Evolutionary conservation across 2,329 filamentous ascomycete genomes (phyloP).

Genomic region (Pyricularia grisea): DNA sequence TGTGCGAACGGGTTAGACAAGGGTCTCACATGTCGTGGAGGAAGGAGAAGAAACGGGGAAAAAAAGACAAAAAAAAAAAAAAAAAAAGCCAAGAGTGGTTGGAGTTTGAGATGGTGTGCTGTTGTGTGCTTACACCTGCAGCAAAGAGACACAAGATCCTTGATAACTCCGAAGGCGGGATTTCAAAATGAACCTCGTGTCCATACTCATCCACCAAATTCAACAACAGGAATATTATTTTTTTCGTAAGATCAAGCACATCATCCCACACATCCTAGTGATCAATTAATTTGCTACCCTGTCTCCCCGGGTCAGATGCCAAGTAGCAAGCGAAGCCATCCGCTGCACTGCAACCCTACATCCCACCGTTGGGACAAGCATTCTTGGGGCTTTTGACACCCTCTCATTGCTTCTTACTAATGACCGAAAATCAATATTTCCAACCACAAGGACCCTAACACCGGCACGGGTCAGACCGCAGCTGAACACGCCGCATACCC

Average conservation of each 20-base stretch:
- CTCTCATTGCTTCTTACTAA: neutral
- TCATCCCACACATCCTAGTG: neutral
- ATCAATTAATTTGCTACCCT: neutral
- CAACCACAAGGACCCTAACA: neutral
- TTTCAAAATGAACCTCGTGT: too few species aligned
- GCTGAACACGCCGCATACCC: neutral
- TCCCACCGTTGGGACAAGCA: neutral
- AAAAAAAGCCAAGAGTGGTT: neutral
- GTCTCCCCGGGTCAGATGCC: neutral
- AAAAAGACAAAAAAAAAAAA: neutral
- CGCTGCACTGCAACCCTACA: neutral
- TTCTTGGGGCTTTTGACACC: neutral
- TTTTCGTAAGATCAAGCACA: too few species aligned
- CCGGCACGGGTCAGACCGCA: neutral
- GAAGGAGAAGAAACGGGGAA: neutral
- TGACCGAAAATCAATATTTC: neutral
- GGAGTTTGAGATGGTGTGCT: neutral
- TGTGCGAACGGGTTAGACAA: neutral
- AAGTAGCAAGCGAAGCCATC: neutral
- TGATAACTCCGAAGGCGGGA: too few species aligned
- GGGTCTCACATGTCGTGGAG: neutral
- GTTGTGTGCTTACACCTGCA: too few species aligned
- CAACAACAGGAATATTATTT: too few species aligned
- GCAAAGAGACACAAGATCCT: too few species aligned
- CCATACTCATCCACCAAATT: too few species aligned